phyloP scores from a whole-genome alignment of 139 green algal species.

The Coccomyxa sp. region DNA sequence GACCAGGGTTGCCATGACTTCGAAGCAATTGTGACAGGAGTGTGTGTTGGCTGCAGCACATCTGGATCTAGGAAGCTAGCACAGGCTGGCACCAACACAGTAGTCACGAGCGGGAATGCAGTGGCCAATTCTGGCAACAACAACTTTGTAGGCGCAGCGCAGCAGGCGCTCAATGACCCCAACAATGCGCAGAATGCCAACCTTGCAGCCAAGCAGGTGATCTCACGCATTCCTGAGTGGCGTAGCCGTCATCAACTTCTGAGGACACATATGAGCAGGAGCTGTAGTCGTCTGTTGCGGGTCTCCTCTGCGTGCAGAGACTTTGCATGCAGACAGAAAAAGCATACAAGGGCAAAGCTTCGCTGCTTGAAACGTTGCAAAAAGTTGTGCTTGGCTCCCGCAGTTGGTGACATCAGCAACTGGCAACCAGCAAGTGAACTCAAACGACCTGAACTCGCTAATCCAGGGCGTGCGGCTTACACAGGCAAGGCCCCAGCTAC shows the following conservation, averaged over 20 bases:
- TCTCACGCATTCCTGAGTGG: no score
- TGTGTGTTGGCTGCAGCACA: no score
- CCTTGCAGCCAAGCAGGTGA: not conserved
- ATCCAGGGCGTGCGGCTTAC: not conserved
- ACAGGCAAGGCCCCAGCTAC: no score
- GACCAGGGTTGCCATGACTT: no score
- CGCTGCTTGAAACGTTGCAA: not conserved
- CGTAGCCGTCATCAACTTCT: no score
- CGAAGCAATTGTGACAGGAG: no score
- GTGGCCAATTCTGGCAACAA: not conserved
- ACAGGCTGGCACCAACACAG: no score
- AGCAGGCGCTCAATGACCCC: not conserved
- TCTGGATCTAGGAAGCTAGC: no score
- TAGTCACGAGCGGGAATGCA: no score
- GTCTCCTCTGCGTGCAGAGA: not conserved
- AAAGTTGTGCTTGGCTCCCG: not conserved
- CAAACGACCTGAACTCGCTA: not conserved
- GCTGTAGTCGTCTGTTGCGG: no score
- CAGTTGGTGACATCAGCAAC: not conserved
- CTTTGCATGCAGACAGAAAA: not conserved
- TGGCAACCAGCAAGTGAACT: not conserved
- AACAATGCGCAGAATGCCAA: not conserved
- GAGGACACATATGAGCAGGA: no score
- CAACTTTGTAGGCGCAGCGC: not conserved
- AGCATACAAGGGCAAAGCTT: not conserved